Evolutionary conservation across 352 stramenopile genomes (phyloP), one percentile per base, ranked within the genome.

Genomic region (Phytophthora aleatoria): DNA sequence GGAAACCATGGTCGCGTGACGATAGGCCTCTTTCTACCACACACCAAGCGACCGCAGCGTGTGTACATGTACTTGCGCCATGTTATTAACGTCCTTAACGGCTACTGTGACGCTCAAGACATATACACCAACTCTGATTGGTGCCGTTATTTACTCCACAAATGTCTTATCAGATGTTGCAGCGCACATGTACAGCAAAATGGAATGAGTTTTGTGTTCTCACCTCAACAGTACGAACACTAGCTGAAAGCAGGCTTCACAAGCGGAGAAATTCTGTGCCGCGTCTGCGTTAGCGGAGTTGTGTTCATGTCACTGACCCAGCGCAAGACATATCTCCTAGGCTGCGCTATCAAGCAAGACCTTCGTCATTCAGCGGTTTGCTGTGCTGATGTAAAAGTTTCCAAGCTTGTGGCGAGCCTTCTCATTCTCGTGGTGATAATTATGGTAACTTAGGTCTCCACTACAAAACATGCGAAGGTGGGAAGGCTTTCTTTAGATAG

Each of bases 401-500:
- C 10, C 33, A 6, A 38, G 33, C 33, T 38, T 38, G 7, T 38
- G 6, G 6, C 12, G 33, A 38, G 33, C 33, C 33, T 38, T 38
- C 33, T 43, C 38, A 20, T 43, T 43, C 1, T 24, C 38, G 38
- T 24, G 12, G 38, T 8, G 38, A 43, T 43, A 38, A 43, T 24
- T 43, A 10, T 43, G 38, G 38, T 43, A 8, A 7, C 20, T 3
- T 3, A 9, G 35, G 2, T 45, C 39, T 27, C 15, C 39, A 20
- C 10, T n/a, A 26, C 20, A 20, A 43, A 45, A 33, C 24, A 39
- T 54, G 48, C 30, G 28, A 54, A 54, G 28, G 30, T 52, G 28
- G 6, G 33, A 13, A 49, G n/a, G 10, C 12, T 43, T 43, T 55
- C 24, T 42, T 55, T 55, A 55, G 49, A 50, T 50, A 30, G 20